phyloP scores from a whole-genome alignment of 805 yeast genomes.

The Suhomyces pyralidae region DNA sequence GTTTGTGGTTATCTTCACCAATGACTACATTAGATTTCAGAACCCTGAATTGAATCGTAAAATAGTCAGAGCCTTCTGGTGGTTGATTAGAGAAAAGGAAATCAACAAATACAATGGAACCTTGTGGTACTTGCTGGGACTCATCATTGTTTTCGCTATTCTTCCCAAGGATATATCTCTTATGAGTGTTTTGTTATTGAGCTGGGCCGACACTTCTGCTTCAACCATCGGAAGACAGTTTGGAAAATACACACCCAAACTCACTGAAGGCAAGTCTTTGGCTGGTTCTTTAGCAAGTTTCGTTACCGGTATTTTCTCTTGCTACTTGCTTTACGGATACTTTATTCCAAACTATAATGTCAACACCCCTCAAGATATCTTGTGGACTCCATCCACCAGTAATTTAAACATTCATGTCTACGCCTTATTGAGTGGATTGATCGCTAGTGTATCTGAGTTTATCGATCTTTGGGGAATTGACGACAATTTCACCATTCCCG shows the following conservation, averaged over 20 bases:
- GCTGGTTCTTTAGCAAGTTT: conserved; percentile 93
- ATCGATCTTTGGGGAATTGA: conserved; percentile 74
- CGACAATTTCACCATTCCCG: conserved; percentile 94
- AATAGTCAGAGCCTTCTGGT: conserved; percentile 70
- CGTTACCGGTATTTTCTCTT: conserved; percentile 62
- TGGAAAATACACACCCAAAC: conserved; percentile 80
- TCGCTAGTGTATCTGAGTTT: conserved; percentile 86
- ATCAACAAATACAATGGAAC: conserved; percentile 75
- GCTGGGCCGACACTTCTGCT: conserved; percentile 98
- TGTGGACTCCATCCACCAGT: conserved; percentile 66
- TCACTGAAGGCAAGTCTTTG: conserved; percentile 71
- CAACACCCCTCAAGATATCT: conserved; percentile 54
- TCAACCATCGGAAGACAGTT: conserved; percentile 86
- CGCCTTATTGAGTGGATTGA: conserved; percentile 66
- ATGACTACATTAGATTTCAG: conserved; percentile 68
- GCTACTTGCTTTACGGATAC: conserved; percentile 67
- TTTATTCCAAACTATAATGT: conserved; percentile 63
- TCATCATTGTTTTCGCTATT: conserved; percentile 62
- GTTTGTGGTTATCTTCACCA: conserved; percentile 51
- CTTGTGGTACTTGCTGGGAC: conserved; percentile 81
- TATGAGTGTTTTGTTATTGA: conserved; percentile 71
- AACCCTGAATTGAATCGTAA: conserved; percentile 58
- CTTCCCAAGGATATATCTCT: conserved; percentile 80
- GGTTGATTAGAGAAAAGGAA: conserved; percentile 83
- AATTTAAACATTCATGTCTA: conserved; percentile 49